Percentiles rank a stretch among this genome's conserved stretches.
Conservation (phyloP, 2,329 filamentous ascomycete species). For the Periconia macrospinosa region DNA sequence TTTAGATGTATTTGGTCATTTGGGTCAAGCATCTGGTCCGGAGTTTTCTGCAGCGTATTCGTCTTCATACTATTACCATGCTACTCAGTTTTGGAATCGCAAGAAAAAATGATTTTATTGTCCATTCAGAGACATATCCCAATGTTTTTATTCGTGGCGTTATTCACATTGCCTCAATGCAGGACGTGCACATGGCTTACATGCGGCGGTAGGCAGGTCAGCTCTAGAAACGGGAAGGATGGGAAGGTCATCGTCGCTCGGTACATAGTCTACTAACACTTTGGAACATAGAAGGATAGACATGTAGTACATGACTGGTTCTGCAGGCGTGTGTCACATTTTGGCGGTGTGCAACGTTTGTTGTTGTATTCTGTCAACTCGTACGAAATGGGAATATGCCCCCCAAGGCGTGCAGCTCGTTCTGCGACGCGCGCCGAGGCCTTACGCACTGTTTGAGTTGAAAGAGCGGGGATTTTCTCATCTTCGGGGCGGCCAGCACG, state of each 20-base stretch:
- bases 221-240: not conserved
- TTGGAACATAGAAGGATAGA: not conserved
- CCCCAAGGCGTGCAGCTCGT: not conserved
- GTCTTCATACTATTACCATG: not conserved
- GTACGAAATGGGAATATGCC: not conserved
- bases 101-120: not conserved
- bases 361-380: not conserved
- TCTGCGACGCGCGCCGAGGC: not conserved
- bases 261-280: not conserved
- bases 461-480: not conserved
- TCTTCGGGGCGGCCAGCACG: not conserved
- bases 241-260: not conserved
- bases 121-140: not conserved
- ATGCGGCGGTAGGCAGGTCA: not conserved
- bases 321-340: not conserved
- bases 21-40: constrained; percentile 6
- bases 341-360: not conserved
- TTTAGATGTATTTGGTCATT: constrained; percentile 1
- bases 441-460: not conserved
- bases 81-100: not conserved
- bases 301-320: not conserved
- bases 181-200: not conserved
- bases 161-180: not conserved
- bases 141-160: not conserved
- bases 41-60: constrained; percentile 11